Percentiles rank a stretch among this genome's conserved stretches.
Evolutionary conservation across 768 basidiomycete genomes (phyloP).

Genomic region (Boletus sensibilis): DNA sequence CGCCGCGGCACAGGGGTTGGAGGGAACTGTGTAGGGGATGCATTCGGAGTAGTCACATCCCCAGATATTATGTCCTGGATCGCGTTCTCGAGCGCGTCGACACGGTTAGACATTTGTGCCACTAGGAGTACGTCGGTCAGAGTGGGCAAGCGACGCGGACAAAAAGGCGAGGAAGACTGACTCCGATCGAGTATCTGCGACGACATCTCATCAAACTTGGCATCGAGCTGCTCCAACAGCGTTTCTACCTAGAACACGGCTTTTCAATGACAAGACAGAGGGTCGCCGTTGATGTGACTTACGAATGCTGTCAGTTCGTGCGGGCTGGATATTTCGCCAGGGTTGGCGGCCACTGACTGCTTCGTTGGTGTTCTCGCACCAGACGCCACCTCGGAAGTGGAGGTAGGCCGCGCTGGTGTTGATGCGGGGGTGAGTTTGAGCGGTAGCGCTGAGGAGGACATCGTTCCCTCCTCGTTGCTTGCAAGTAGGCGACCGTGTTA

Average conservation of each 20-base stretch:
- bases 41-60: constrained; percentile 49
- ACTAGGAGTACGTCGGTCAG: constrained; percentile 46
- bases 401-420: constrained; percentile 46
- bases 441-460: constrained; percentile 60
- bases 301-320: constrained; percentile 95
- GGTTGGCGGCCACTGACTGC: constrained; percentile 34
- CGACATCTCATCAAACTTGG: constrained; percentile 93
- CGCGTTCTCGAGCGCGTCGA: constrained; percentile 84
- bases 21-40: constrained; percentile 53
- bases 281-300: constrained; percentile 34
- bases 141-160: not conserved
- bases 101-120: constrained; percentile 89
- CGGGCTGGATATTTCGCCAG: constrained; percentile 81
- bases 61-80: constrained; percentile 92
- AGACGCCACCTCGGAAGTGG: constrained; percentile 23
- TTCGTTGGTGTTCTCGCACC: constrained; percentile 47
- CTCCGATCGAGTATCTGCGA: constrained; percentile 82
- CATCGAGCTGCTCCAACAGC: constrained; percentile 82
- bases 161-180: constrained; percentile 38
- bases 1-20: constrained; percentile 40
- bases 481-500: constrained; percentile 5
- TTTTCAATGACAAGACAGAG: not conserved
- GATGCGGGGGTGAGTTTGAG: constrained; percentile 59
- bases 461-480: constrained; percentile 7
- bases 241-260: constrained; percentile 68